Evolutionary conservation across 2,329 filamentous ascomycete genomes (phyloP), one percentile per base, ranked within the genome.

Genomic region (Pseudogymnoascus sp.): DNA sequence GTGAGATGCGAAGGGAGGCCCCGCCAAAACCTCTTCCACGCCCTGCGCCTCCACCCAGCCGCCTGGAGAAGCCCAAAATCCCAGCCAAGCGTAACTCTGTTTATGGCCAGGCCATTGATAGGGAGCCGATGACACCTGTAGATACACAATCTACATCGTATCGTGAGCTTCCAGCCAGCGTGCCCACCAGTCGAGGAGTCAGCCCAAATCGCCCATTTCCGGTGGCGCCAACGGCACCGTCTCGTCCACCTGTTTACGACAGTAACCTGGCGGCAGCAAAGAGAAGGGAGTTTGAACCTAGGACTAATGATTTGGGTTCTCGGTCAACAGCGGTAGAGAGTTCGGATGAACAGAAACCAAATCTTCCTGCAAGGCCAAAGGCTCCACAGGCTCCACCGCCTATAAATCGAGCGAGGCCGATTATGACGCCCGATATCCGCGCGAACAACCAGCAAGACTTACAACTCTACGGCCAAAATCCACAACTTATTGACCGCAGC

Each of bases 61-160:
- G 92, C 60, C 85, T 86, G 30, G 89, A 90, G 39, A 96, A 95
- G 73, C 87, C 88, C 3, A 86, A 84, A 68, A 81, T 88, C 60
- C 79, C 65, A 35, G 70, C 64, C 61, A 72, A 70, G 53, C 69
- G 69, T 15, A 58, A 66, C 43, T 63, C 64, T 38, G 58, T 71
- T 35, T 53, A 9, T 20, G 47, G 28, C 9, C 47, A 53, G 28
- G 14, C 15, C 28, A 53, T 22, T 20, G 47, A 33, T 33, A 53
- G 47, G 28, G 47, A 53, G n/a, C 14, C 47, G 12, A 33, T 53
- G 15, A 2, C 2, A 8, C 47, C 28, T 20, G n/a, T 14, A 33
- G n/a, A 53, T 53, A 20, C 15, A 20, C 47, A 30, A 15, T 15
- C 43, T 50, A 15, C 28, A 14, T 8, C 28, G 28, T 53, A 53